Conservation (phyloP, 495 filamentous ascomycete genomes). For the Polyplosphaeria fusca region DNA sequence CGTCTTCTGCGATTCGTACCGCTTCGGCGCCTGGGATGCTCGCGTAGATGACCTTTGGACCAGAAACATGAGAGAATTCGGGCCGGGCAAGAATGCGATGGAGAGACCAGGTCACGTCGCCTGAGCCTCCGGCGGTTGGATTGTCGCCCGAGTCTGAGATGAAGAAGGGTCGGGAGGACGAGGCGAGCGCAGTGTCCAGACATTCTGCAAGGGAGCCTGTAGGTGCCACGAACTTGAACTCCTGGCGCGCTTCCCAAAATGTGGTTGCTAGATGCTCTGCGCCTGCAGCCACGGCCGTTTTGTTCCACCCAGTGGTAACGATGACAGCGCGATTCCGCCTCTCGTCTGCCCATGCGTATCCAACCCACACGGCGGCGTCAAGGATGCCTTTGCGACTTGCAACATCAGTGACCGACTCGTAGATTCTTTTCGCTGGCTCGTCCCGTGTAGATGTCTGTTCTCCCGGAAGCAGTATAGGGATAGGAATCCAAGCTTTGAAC, state of each 20-base stretch:
- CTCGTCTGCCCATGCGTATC: constrained; percentile 60
- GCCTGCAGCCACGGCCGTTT: constrained; percentile 37
- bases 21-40: constrained; percentile 54
- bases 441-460: constrained; percentile 58
- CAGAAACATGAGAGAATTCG: constrained; percentile 45
- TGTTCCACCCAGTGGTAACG: constrained; percentile 53
- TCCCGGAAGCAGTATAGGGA: constrained; percentile 55
- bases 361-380: constrained; percentile 59
- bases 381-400: constrained; percentile 46
- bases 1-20: constrained; percentile 45
- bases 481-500: constrained; percentile 55
- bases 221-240: constrained; percentile 55
- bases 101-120: constrained; percentile 56
- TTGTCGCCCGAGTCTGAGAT: constrained; percentile 60
- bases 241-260: constrained; percentile 51
- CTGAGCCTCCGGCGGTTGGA: constrained; percentile 52
- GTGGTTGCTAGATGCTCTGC: constrained; percentile 49
- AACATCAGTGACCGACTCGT: constrained; percentile 48
- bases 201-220: constrained; percentile 52
- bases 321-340: constrained; percentile 54
- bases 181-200: constrained; percentile 47
- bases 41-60: constrained; percentile 53
- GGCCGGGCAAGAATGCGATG: constrained; percentile 47
- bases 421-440: constrained; percentile 55
- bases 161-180: constrained; percentile 48